These are phyloP conservation scores for Phytopythium vexans DNA, from an alignment of 352 stramenopile species.

Conservation along the genomic window DNA sequence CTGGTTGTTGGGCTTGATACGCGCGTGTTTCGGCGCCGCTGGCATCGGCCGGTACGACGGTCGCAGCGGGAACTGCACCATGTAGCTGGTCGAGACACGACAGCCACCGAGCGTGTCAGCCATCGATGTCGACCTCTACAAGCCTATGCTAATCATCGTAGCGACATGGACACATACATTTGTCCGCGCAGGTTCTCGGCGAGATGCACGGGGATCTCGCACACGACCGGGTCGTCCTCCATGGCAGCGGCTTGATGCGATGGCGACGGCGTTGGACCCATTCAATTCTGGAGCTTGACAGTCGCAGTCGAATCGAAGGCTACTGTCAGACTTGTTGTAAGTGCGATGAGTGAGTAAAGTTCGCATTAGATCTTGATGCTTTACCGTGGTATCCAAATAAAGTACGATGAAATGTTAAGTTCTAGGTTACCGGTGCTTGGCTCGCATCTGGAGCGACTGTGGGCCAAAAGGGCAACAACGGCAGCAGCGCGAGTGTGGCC, in stretches of 20 bases:
- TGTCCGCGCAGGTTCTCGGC: conserved; percentile 60
- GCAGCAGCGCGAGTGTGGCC: too few relatives aligned
- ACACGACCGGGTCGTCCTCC: conserved; percentile 75
- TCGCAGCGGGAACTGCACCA: conserved; percentile 80
- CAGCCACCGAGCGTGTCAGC: conserved; percentile 11
- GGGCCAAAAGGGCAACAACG: too few relatives aligned
- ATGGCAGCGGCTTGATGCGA: conserved; percentile 9
- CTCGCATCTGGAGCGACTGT: too few relatives aligned
- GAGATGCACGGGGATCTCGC: conserved; percentile 83
- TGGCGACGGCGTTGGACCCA: not conserved
- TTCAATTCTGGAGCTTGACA: not conserved
- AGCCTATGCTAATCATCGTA: not conserved
- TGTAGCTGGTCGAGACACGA: conserved; percentile 27
- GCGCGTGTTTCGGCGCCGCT: conserved; percentile 43
- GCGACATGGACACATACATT: conserved; percentile 39
- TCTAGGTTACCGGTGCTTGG: too few relatives aligned
- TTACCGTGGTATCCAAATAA: not conserved
- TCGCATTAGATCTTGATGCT: not conserved
- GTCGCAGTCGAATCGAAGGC: too few relatives aligned
- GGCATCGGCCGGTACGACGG: conserved; percentile 78
- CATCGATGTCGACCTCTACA: not conserved
- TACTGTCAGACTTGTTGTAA: not conserved
- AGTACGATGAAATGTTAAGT: too few relatives aligned
- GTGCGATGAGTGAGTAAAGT: not conserved
- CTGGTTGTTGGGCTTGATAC: conserved; percentile 72